Evolutionary conservation across 2,329 filamentous ascomycete genomes (phyloP).

Genomic region (Ophiostoma ips): DNA sequence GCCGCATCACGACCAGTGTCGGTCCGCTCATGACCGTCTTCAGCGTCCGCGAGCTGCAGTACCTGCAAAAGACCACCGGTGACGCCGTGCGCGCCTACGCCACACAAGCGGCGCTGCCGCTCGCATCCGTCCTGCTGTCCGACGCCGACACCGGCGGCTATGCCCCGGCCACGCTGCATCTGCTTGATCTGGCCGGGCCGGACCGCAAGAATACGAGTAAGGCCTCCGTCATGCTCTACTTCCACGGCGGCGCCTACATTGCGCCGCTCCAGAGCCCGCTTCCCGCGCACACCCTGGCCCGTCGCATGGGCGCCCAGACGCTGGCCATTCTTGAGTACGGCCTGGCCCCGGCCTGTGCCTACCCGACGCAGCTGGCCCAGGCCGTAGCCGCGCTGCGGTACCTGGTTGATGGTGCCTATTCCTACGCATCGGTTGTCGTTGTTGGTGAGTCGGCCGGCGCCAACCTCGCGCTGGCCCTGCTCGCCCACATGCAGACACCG

Average conservation of each 20-base stretch:
- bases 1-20: neutral
- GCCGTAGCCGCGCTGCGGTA: conserved; percentile 12
- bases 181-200: neutral
- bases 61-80: neutral
- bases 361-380: conserved; percentile 16
- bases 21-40: neutral
- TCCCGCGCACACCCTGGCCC: conserved; percentile 6
- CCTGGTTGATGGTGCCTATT: conserved; percentile 10
- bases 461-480: neutral
- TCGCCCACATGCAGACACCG: neutral
- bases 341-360: conserved; percentile 14
- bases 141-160: neutral
- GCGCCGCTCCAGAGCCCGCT: conserved; percentile 6
- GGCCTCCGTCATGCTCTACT: conserved; percentile 10
- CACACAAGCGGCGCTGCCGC: neutral
- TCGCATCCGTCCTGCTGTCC: neutral
- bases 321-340: conserved; percentile 16
- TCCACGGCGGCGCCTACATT: conserved; percentile 11
- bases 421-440: neutral
- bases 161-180: neutral
- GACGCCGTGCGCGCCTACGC: neutral
- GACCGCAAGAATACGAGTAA: neutral
- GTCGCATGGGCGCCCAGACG: conserved; percentile 2
- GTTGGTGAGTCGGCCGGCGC: neutral
- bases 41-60: neutral